Conservation (phyloP, 768 basidiomycete species). For the Tulasnella sp. region DNA sequence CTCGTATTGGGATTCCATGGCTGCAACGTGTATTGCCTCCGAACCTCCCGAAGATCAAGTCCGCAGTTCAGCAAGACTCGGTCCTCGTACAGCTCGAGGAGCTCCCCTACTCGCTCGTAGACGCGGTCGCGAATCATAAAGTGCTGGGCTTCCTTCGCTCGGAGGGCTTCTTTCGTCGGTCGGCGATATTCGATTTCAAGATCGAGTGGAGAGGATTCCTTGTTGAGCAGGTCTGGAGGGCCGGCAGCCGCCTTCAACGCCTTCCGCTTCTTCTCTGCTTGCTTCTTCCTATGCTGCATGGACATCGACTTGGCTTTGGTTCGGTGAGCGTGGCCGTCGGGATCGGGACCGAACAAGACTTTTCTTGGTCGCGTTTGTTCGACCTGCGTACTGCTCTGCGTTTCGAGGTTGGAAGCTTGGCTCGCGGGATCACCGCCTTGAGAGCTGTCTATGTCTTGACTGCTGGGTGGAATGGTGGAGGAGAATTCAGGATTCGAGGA, state of each 20-base stretch:
- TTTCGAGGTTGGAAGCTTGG: not conserved
- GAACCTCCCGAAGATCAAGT: not conserved
- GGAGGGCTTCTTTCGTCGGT: not conserved
- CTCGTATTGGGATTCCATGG: not conserved
- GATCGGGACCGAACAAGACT: not conserved
- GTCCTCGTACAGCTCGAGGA: not conserved
- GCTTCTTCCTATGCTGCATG: constrained; percentile 1
- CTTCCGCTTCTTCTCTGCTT: not conserved
- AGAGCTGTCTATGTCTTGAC: not conserved
- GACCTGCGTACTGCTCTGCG: not conserved
- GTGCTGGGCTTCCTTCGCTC: not conserved
- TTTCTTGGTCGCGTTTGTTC: not conserved
- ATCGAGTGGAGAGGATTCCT: not conserved
- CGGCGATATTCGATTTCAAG: not conserved
- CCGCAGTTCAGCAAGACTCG: not conserved
- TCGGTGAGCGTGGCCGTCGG: not conserved
- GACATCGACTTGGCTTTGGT: constrained; percentile 6
- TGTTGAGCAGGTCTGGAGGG: not conserved
- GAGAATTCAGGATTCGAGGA: not conserved
- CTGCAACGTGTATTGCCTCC: not conserved
- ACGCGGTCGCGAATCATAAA: not conserved
- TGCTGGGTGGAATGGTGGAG: not conserved
- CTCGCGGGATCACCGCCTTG: not conserved
- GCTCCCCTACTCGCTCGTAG: not conserved
- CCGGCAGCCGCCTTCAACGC: not conserved